phyloP scores from a whole-genome alignment of 257 asterid species.

The Hygrophila difformis region DNA sequence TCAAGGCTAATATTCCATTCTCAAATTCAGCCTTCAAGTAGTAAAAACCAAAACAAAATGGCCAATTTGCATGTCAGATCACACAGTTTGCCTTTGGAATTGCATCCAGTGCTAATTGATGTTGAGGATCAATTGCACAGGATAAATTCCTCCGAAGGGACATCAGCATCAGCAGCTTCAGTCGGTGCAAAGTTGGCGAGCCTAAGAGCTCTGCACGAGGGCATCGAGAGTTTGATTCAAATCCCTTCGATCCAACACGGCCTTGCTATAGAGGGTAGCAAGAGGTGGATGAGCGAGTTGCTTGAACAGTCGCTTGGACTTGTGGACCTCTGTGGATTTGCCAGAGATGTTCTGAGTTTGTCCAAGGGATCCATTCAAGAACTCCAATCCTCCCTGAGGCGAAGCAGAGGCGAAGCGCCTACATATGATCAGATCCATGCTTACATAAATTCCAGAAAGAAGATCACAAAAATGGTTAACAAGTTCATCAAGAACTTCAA shows the following conservation, averaged over 20 bases:
- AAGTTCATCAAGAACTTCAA: constrained; percentile 16
- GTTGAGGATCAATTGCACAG: constrained; percentile 17
- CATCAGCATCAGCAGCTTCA: constrained; percentile 9
- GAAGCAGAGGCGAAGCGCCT: neutral
- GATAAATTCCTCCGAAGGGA: constrained; percentile 7
- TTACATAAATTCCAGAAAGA: constrained; percentile 17
- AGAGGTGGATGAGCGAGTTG: constrained; percentile 14
- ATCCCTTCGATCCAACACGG: constrained; percentile 18
- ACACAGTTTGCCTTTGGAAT: too few relatives aligned
- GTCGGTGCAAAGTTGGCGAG: constrained; percentile 9
- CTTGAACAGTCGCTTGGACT: constrained; percentile 24
- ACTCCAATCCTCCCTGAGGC: neutral
- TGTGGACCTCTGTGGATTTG: constrained; percentile 20
- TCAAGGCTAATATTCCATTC: neutral
- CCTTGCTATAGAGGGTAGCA: neutral
- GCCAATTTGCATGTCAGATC: too few relatives aligned
- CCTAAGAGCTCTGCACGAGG: constrained; percentile 7
- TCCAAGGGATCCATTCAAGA: constrained; percentile 26
- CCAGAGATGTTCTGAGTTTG: constrained; percentile 12
- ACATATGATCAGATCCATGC: neutral
- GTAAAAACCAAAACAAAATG: too few relatives aligned
- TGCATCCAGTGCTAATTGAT: too few relatives aligned
- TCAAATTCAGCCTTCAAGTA: too few relatives aligned
- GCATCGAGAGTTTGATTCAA: constrained; percentile 15
- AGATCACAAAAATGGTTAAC: constrained; percentile 7